These are phyloP conservation scores for Nemania sp. DNA, from an alignment of 2,329 filamentous ascomycete genomes.

Conservation along the genomic window DNA sequence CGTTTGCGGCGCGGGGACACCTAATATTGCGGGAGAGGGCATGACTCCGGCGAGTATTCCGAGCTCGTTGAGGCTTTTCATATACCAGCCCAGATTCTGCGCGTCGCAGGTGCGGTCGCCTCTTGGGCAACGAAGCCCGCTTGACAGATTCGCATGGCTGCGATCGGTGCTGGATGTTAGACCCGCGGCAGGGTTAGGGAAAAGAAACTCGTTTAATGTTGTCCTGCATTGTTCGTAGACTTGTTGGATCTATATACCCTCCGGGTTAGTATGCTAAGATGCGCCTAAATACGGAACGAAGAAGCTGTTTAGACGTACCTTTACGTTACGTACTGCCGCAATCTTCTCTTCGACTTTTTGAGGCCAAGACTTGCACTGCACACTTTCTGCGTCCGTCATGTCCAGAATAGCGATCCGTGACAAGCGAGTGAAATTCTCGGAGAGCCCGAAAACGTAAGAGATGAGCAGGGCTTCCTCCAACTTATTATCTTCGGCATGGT, in stretches of 20 bases:
- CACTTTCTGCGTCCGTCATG: conserved; percentile 57
- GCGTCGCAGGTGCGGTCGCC: conserved; percentile 65
- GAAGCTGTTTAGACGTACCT: conserved; percentile 50
- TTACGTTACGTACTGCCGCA: conserved; percentile 61
- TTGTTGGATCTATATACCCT: conserved; percentile 54
- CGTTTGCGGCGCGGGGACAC: conserved; percentile 44
- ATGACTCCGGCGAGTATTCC: conserved; percentile 54
- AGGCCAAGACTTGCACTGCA: conserved; percentile 61
- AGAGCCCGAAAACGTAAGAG: conserved; percentile 64
- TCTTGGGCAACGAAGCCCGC: conserved; percentile 61
- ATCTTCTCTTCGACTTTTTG: conserved; percentile 61
- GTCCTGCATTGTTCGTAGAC: conserved; percentile 59
- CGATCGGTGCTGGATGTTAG: not conserved
- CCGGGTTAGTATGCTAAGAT: conserved; percentile 4
- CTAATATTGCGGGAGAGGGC: conserved; percentile 36
- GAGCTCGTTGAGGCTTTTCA: conserved; percentile 64
- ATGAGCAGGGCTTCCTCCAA: conserved; percentile 64
- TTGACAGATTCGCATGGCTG: conserved; percentile 43
- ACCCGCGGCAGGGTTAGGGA: conserved; percentile 9
- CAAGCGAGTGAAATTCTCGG: conserved; percentile 62
- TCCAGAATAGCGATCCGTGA: conserved; percentile 64
- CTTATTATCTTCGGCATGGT: conserved; percentile 57
- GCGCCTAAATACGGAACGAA: not conserved
- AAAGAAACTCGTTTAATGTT: conserved; percentile 61
- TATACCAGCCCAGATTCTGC: conserved; percentile 65